These are phyloP conservation scores for Gossypium turneri DNA, from an alignment of 345 rosid species.

Conservation along the genomic window DNA sequence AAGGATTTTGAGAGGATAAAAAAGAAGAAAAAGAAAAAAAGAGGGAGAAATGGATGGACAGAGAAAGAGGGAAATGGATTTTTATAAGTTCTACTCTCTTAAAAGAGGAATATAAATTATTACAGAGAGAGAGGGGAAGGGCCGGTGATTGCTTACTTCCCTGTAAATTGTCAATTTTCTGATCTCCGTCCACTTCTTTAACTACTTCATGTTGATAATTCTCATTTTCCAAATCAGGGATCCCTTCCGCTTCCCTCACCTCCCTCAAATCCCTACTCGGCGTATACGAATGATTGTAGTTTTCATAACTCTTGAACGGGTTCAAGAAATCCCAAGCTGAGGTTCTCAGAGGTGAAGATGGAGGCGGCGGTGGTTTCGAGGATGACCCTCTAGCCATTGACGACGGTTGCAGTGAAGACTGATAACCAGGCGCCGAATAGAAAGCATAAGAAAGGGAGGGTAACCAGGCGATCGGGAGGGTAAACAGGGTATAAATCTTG, in stretches of 20 bases:
- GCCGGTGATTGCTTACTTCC: too few relatives aligned
- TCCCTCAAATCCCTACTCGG: conserved; percentile 60
- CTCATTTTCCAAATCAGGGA: conserved; percentile 94
- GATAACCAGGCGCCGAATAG: conserved; percentile 27
- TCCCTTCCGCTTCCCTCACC: conserved; percentile 80
- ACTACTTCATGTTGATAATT: conserved; percentile 60
- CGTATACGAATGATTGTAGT: conserved; percentile 39
- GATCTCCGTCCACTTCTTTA: conserved; percentile 54
- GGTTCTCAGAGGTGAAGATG: conserved; percentile 66
- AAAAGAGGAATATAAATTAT: too few relatives aligned
- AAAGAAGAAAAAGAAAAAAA: too few relatives aligned
- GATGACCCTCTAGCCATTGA: conserved; percentile 28
- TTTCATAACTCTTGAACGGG: conserved; percentile 50
- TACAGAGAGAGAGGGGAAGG: too few relatives aligned
- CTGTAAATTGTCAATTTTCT: too few relatives aligned
- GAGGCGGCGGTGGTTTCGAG: conserved; percentile 73
- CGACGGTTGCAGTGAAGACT: conserved; percentile 29
- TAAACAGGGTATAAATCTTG: too few relatives aligned
- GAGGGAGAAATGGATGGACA: too few relatives aligned
- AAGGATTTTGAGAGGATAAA: too few relatives aligned
- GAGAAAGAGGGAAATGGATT: too few relatives aligned
- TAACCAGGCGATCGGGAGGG: too few relatives aligned
- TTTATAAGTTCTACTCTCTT: too few relatives aligned
- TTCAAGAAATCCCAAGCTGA: conserved; percentile 83
- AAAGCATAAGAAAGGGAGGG: too few relatives aligned